Base-by-base conservation (phyloP, 75 land plant genomes). In the Pinus tabuliformis region DNA sequence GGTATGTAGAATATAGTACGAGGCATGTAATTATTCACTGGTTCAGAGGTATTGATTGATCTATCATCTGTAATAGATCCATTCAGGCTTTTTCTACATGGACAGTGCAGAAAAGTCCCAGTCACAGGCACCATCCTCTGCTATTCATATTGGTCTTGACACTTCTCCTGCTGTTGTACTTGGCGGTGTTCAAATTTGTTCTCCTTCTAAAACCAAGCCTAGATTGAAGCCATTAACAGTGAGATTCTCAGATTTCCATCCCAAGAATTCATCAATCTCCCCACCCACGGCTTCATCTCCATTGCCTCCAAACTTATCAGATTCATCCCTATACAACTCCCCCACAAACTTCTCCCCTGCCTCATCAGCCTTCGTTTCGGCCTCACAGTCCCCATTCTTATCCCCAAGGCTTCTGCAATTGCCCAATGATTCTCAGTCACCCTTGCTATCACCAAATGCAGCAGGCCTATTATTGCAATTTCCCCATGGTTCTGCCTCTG, bases 331-430 rank as follows among this genome's bases (percentile, higher is more conserved):
- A 20, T 81, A 78, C 68, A 85, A 88, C 81, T 91, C 93, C 20
- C 91, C 91, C 45, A 80, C 85, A 5, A 77, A 81, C 52, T 24
- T 82, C 49, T 89, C 91, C 9, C 88, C 91, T 0, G 80, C 89
- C n/a, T 90, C 92, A 22, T 92, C 95, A 16, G 95, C 95, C 20
- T 92, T 92, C 72, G 92, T 90, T 30, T 92, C 95, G 12, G 95
- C 95, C 2, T 61, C 91, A n/a, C 92, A 90, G 59, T 92, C 95
- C 18, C 95, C 95, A n/a, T 92, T 90, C 81, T 84, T 92, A 5
- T 92, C 95, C 17, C 92, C 92, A 9, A 76, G 90, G 58, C 83
- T 86, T 59, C 60, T 65, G 42, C 36, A 20, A 78, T 74, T 57
- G 59, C 28, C 68, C 18, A 36, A 36, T 63, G 42, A 30, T 42